Conservation (phyloP, 495 filamentous ascomycete species). For the Neurospora sp. region DNA sequence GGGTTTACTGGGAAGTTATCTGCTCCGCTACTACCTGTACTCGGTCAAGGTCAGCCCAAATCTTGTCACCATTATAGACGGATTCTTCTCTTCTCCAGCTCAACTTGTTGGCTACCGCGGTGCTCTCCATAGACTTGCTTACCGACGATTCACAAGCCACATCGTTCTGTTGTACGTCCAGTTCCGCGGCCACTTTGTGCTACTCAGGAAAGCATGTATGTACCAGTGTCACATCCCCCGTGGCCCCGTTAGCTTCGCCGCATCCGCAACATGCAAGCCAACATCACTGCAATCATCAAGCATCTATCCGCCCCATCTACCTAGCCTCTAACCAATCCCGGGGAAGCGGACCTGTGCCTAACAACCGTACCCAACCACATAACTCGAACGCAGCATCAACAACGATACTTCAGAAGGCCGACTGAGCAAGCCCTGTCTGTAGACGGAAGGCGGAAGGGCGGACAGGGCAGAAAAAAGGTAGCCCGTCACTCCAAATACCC, state of each 20-base stretch:
- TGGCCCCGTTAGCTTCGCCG: not conserved
- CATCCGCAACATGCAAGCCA: not conserved
- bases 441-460: not conserved
- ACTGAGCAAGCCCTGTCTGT: not conserved
- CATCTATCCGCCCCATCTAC: not conserved
- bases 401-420: not conserved
- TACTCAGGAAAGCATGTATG: not conserved
- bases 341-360: not conserved
- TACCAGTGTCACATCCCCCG: not conserved
- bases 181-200: not conserved
- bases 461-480: not conserved
- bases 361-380: not conserved
- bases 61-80: not conserved
- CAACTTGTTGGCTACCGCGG: not conserved
- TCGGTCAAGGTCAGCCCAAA: not conserved
- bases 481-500: not conserved
- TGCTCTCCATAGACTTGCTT: not conserved
- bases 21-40: not conserved
- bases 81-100: not conserved
- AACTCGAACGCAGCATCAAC: not conserved
- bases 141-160: not conserved
- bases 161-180: not conserved
- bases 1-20: not conserved
- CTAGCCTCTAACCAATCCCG: not conserved
- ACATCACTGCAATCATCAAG: not conserved